Conservation (phyloP, 176 grass and related monocot genomes). For the Carex littledalei region DNA sequence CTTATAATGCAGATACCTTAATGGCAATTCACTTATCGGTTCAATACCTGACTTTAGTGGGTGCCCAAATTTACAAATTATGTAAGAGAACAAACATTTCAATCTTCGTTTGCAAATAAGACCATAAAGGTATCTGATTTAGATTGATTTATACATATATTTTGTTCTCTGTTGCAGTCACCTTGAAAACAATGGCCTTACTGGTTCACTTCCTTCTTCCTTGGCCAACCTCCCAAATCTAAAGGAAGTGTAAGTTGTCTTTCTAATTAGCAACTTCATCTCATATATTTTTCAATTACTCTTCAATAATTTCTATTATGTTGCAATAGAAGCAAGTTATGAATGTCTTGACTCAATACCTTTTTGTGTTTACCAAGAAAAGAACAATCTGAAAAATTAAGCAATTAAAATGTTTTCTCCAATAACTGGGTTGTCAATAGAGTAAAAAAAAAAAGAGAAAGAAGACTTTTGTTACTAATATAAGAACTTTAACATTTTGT, state of each 20-base stretch:
- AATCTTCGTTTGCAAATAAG: neutral
- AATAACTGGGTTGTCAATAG: no score
- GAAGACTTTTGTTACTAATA: no score
- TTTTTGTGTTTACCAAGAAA: neutral
- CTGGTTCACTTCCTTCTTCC: conserved; percentile 54
- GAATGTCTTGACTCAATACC: neutral
- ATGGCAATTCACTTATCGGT: conserved; percentile 65
- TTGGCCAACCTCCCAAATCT: conserved; percentile 64
- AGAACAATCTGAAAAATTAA: no score
- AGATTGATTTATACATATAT: conserved; percentile 12
- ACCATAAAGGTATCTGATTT: neutral
- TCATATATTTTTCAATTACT: neutral
- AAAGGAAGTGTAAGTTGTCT: conserved; percentile 85
- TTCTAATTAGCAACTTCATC: neutral
- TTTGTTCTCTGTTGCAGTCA: conserved; percentile 45
- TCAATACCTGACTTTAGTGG: conserved; percentile 72
- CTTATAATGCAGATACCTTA: conserved; percentile 45
- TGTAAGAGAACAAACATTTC: conserved; percentile 43
- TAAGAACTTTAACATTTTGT: no score
- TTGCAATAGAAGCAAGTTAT: no score
- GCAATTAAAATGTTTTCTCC: no score
- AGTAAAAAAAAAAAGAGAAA: no score
- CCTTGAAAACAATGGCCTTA: conserved; percentile 88
- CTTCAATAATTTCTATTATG: no score
- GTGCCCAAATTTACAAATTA: conserved; percentile 52